A percentile compares a stretch with the other conserved stretches of the same genome.
Evolutionary conservation across 768 basidiomycete genomes (phyloP).

Genomic region (Hygrophoropsis aurantiaca): DNA sequence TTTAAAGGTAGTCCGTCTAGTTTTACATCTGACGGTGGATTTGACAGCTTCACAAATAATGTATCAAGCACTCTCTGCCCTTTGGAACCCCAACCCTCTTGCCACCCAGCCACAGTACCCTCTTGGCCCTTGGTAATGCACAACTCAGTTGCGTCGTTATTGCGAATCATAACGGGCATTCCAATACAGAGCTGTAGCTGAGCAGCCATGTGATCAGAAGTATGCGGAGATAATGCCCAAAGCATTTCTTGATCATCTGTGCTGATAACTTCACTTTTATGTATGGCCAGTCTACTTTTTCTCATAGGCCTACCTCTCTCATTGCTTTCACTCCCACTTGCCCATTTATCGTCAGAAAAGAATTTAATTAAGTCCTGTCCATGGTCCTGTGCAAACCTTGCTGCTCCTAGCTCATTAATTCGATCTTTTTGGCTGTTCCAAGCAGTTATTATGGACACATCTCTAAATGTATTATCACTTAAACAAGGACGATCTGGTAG

Average conservation of each 20-base stretch:
- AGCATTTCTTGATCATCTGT: too few relatives aligned
- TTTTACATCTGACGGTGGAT: constrained; percentile 21
- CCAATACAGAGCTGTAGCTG: too few relatives aligned
- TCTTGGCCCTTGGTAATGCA: too few relatives aligned
- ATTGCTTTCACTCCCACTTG: constrained; percentile 1
- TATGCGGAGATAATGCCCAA: too few relatives aligned
- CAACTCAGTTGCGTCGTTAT: too few relatives aligned
- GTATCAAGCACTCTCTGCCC: constrained; percentile 21
- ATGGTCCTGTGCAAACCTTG: constrained; percentile 33
- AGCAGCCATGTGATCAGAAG: too few relatives aligned
- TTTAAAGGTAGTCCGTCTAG: constrained; percentile 29
- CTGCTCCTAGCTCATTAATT: constrained; percentile 21
- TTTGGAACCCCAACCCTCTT: constrained; percentile 7
- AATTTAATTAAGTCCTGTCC: constrained; percentile 23
- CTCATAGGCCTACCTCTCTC: too few relatives aligned
- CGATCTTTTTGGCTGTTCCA: too few relatives aligned
- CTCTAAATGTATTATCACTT: constrained; percentile 19
- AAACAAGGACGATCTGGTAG: constrained; percentile 8
- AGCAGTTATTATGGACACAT: constrained; percentile 39
- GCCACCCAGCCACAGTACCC: constrained; percentile 27
- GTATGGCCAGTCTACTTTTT: too few relatives aligned
- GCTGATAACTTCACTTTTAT: constrained; percentile 22
- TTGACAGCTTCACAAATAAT: constrained; percentile 28
- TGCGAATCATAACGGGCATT: too few relatives aligned
- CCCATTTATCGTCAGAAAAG: constrained; percentile 21